Base-by-base conservation (phyloP, 2,329 filamentous ascomycete species). In the Diaporthe aspalathi region DNA sequence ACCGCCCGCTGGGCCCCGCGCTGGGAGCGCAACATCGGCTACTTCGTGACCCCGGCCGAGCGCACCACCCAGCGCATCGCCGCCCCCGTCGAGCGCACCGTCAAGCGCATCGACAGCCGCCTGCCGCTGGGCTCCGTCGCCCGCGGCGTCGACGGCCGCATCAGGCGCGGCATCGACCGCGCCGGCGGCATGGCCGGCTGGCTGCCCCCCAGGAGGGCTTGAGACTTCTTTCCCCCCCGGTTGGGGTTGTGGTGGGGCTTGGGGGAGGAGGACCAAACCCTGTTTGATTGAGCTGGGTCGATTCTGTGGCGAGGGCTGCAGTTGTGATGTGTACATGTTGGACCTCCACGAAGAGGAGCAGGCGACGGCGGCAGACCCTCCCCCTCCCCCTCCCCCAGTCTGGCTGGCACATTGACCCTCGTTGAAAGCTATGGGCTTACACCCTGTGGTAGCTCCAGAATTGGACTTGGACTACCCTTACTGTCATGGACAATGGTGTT, bases 1-100 rank as follows among this genome's bases (percentile, higher is more conserved):
- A 90, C 88, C 4, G 81, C 83, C 71, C 85, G 86, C 76, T 90
- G 88, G 88, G 88, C 88, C 5, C 87, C 87, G 22, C 84, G 86
- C 70, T 90, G 88, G 88, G 87, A 90, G 79, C 82, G 84, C 67
- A 89, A 88, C 79, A 84, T 89, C 77, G 84, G 81, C 73, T 86
- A 85, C 81, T 85, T 89, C 77, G 80, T 82, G 11, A 79, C 81
- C n/a, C 84, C 84, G 20, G 83, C 84, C 35, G 83, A 86, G 78
- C 80, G 81, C 24, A 80, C 84, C 65, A 82, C 87, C 50, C 84
- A 85, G 74, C 83, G 84, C 67, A 81, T 87, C 67, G 82, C 87
- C 76, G 86, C 85, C 1, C 84, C 83, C 24, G 76, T 87, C 67
- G 79, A 83, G 67, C 81, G 80, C 71, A 82, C 83, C 60, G 81